phyloP scores from a whole-genome alignment of 495 filamentous ascomycete genomes.

The Talaromyces adpressus region DNA sequence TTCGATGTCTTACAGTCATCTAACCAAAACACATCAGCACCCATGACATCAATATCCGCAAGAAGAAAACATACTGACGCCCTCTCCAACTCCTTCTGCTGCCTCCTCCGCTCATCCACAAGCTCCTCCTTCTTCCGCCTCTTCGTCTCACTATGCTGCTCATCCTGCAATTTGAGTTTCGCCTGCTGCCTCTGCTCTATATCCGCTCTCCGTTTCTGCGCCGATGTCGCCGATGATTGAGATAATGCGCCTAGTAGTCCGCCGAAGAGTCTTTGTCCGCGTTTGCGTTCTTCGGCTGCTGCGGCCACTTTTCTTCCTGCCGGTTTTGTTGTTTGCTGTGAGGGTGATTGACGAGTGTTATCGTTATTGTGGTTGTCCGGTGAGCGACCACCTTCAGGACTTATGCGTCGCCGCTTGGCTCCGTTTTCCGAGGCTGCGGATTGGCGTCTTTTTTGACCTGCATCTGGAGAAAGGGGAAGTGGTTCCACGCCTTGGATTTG shows the following conservation, averaged over 20 bases:
- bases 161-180: conserved; percentile 67
- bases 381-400: conserved; percentile 22
- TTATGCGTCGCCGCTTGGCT: conserved; percentile 49
- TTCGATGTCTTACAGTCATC: conserved; percentile 75
- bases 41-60: background rate
- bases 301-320: conserved; percentile 30
- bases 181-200: conserved; percentile 87
- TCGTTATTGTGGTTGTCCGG: conserved; percentile 13
- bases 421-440: conserved; percentile 48
- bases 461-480: conserved; percentile 20
- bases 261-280: conserved; percentile 85
- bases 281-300: conserved; percentile 69
- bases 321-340: conserved; percentile 22
- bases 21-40: conserved; percentile 23
- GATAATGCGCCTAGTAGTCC: conserved; percentile 81
- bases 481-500: conserved; percentile 28
- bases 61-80: conserved; percentile 54
- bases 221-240: conserved; percentile 59
- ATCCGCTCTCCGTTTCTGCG: conserved; percentile 74
- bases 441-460: conserved; percentile 47
- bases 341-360: conserved; percentile 12
- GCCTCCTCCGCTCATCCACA: conserved; percentile 48
- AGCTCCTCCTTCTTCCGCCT: conserved; percentile 57
- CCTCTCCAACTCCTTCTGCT: conserved; percentile 73
- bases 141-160: conserved; percentile 62